Conservation (phyloP, 1,284 basidiomycete species). For the Serendipita sp. region DNA sequence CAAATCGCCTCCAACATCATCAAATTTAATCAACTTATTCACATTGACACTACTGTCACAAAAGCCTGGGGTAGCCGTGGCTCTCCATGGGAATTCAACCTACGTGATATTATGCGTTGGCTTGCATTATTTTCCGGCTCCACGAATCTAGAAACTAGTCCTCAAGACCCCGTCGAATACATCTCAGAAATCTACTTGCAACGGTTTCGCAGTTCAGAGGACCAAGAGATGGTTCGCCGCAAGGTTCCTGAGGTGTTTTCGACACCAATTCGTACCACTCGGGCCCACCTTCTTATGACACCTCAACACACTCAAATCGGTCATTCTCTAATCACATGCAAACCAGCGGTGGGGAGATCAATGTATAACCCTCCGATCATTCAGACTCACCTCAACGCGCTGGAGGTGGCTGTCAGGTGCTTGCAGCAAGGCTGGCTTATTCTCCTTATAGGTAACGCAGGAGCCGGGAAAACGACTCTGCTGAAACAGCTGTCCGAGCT, state of each 20-base stretch:
- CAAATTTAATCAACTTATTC: slow-evolving; percentile 62
- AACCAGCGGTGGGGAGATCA: slow-evolving; percentile 26
- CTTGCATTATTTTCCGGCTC: slow-evolving; percentile 28
- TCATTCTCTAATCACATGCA: slow-evolving; percentile 41
- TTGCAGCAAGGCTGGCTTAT: slow-evolving; percentile 75
- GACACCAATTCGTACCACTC: slow-evolving; percentile 35
- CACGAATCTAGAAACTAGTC: slow-evolving; percentile 23
- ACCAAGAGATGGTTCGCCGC: slow-evolving; percentile 38
- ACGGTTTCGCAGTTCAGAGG: slow-evolving; percentile 56
- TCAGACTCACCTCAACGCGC: slow-evolving; percentile 47
- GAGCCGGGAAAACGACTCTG: slow-evolving; percentile 70
- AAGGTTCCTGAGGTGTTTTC: slow-evolving; percentile 52
- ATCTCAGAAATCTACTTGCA: slow-evolving; percentile 67
- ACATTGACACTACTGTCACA: slow-evolving; percentile 53
- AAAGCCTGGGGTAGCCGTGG: slow-evolving; percentile 71
- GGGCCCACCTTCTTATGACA: slow-evolving; percentile 40
- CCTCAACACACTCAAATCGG: slow-evolving; percentile 54
- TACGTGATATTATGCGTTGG: slow-evolving; percentile 93
- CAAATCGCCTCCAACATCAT: slow-evolving; percentile 65
- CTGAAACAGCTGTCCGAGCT: slow-evolving; percentile 60
- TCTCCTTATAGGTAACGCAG: slow-evolving; percentile 68
- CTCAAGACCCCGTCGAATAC: slow-evolving; percentile 45
- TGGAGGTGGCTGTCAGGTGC: slow-evolving; percentile 69
- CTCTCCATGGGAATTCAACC: slow-evolving; percentile 96
- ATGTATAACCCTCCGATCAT: slow-evolving; percentile 31